A percentile compares a stretch with the other conserved stretches of the same genome.
Conservation (phyloP, 257 asterid species). For the Solanum rostratum region DNA sequence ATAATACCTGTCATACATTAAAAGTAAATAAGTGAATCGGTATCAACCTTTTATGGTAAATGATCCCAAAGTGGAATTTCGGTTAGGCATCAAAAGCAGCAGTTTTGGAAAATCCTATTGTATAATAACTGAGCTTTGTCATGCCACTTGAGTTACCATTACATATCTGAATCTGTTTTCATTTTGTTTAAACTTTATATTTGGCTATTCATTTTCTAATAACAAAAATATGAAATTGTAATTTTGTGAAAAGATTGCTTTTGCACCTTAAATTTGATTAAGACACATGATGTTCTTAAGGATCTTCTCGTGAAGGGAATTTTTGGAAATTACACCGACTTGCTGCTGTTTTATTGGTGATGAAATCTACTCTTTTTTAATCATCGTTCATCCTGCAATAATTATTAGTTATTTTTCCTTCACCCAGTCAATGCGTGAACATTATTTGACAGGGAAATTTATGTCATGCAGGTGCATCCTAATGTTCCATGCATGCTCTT, state of each 20-base stretch:
- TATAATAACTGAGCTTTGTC: background rate
- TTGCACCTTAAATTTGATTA: background rate
- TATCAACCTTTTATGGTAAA: background rate
- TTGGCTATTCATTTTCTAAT: background rate
- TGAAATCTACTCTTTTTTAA: background rate
- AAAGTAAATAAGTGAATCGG: background rate
- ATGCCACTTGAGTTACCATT: background rate
- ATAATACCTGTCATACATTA: background rate
- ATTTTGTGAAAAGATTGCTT: background rate
- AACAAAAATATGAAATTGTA: background rate
- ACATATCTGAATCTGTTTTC: background rate
- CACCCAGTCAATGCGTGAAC: background rate
- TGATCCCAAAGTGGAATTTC: background rate
- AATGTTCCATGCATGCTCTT: constrained; percentile 99
- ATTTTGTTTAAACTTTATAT: background rate
- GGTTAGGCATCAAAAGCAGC: background rate
- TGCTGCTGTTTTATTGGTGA: background rate
- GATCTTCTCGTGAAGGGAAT: background rate
- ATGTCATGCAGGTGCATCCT: constrained; percentile 77
- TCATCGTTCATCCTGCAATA: background rate
- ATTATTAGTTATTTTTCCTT: background rate
- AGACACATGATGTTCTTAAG: background rate
- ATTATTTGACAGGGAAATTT: background rate
- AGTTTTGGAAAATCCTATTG: background rate
- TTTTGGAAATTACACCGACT: background rate